Evolutionary conservation across 2,329 filamentous ascomycete species (phyloP).

Genomic region (Colletotrichum abscissum): DNA sequence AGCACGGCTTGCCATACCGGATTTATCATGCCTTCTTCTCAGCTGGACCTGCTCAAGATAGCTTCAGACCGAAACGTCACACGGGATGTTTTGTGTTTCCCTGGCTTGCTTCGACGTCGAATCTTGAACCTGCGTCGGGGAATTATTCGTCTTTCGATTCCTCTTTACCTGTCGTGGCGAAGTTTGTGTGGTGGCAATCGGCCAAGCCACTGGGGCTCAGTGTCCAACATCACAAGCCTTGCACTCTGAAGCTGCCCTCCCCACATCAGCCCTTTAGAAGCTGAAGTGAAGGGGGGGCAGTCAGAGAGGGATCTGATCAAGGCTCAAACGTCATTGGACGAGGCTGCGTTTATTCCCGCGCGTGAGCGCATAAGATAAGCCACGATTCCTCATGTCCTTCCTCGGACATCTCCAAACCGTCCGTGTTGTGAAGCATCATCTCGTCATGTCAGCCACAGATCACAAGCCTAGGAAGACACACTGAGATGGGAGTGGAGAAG

Average conservation of each 20-base stretch:
- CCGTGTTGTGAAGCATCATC: conserved; percentile 15
- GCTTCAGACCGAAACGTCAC: not conserved
- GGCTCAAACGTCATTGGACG: not conserved
- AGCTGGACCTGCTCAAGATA: not conserved
- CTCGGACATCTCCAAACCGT: conserved; percentile 35
- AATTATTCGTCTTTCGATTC: not conserved
- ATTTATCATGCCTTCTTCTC: not conserved
- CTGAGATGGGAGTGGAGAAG: not conserved
- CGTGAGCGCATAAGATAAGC: conserved; percentile 17
- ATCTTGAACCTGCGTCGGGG: conserved; percentile 20
- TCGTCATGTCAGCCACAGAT: conserved; percentile 32
- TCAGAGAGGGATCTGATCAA: not conserved
- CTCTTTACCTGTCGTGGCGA: not conserved
- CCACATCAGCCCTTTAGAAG: not conserved
- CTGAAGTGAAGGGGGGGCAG: not conserved
- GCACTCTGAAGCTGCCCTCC: not conserved
- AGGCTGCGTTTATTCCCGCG: not conserved
- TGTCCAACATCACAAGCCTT: not conserved
- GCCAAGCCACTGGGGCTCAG: not conserved
- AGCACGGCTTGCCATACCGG: not conserved
- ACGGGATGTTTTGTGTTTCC: not conserved
- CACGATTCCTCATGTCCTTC: conserved; percentile 30
- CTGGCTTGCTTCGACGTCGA: not conserved
- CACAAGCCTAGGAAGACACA: conserved; percentile 5
- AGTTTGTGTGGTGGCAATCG: not conserved